Percentiles rank a stretch among this genome's conserved stretches.
phyloP scores from a whole-genome alignment of 768 basidiomycete genomes.

The Astraeus odoratus region DNA sequence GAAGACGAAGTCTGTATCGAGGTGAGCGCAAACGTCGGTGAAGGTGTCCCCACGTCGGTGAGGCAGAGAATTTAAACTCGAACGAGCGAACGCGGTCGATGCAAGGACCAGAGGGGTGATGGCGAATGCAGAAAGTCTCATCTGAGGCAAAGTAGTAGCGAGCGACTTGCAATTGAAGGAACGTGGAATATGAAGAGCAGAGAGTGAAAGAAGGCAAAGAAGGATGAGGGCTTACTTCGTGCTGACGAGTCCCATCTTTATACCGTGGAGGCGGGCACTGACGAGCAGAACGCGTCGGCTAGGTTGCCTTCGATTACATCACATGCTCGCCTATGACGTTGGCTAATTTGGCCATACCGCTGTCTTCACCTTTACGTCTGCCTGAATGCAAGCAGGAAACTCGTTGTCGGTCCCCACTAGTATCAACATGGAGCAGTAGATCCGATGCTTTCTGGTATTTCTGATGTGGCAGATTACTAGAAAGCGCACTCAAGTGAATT shows the following conservation, averaged over 20 bases:
- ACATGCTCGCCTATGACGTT: conserved; percentile 5
- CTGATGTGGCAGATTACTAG: too few relatives aligned
- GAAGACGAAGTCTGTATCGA: conserved; percentile 13
- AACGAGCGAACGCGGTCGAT: conserved; percentile 12
- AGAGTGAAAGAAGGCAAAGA: background rate
- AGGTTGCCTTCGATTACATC: conserved; percentile 1
- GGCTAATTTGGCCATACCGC: too few relatives aligned
- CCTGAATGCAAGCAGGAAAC: too few relatives aligned
- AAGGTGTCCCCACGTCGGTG: background rate
- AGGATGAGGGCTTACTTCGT: background rate
- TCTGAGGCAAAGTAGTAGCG: conserved; percentile 3
- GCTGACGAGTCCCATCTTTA: conserved; percentile 2
- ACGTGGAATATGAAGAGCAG: background rate
- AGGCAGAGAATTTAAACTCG: background rate
- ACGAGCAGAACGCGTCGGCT: conserved; percentile 4
- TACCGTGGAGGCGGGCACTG: background rate
- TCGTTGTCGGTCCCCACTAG: too few relatives aligned
- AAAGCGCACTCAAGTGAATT: too few relatives aligned
- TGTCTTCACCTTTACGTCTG: too few relatives aligned
- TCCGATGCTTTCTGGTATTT: too few relatives aligned
- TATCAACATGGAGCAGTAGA: too few relatives aligned
- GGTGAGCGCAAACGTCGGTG: conserved; percentile 13
- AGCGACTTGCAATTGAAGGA: conserved; percentile 1
- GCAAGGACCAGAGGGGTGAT: conserved; percentile 13
- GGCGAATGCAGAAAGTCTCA: conserved; percentile 13